Base-by-base conservation (phyloP, 139 green algal genomes). In the Coelastrella sp. region DNA sequence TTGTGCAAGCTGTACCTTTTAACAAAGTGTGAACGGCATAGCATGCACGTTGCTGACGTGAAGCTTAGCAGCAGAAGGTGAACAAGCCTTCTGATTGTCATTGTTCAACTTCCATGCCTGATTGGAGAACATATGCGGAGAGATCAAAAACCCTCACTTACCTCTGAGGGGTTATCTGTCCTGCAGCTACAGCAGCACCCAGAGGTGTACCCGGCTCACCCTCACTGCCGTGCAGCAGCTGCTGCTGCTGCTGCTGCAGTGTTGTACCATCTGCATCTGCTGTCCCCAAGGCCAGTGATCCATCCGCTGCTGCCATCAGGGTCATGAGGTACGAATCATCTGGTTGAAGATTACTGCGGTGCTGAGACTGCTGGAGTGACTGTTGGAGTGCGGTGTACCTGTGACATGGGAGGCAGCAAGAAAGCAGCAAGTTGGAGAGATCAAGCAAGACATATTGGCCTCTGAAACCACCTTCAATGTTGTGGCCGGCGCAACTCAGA, bases 261-360 rank as follows among this genome's bases (percentile, higher is more conserved):
- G 48, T 34, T 25, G 17, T 30, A 13, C 73, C 73, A 3, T 79
- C 71, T 63, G 71, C 71, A 64, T 41, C 48, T 81, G 73, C 27
- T 11, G 8, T 21, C 15, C 30, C 45, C 27, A 67, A 27, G 23
- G 27, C 30, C 11, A 81, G 50, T 6, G 2, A 30, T 15, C 73
- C 73, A 2, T 81, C 73, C 48, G 73, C 73, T 68, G 73, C 73
- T 81, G 73, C 73, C n/a, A 34, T 27, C 2, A 81, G 32, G n/a
- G 73, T 35, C 35, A 68, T 32, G 5, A 81, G 73, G 73, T 68
- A 81, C 5, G 73, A 48, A 50, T 81, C 73, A 27, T 81, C 73
- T 35, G 30, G 21, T 50, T 81, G 73, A 48, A 81, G 50, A 50
- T 81, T 81, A 37, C 73, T 68, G 48, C 50, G 73, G 48, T 68